Percentiles rank a stretch among this genome's conserved stretches.
These are phyloP conservation scores for Apodospora peruviana DNA, from an alignment of 495 filamentous ascomycete species.

Conservation along the genomic window DNA sequence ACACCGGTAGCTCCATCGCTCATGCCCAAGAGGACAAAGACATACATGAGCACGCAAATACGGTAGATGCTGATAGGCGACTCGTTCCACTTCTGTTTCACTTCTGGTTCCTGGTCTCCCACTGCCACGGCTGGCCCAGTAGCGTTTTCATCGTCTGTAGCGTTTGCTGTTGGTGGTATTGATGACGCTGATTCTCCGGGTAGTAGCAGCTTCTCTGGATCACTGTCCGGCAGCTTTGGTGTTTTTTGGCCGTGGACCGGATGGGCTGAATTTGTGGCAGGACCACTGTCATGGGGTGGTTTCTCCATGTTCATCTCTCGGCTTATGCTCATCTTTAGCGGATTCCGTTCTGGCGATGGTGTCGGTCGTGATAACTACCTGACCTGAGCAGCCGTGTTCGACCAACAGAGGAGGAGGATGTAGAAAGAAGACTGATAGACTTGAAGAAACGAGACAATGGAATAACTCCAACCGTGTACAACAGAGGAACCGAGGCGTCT, in stretches of 20 bases:
- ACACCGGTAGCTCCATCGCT: slow-evolving; percentile 81
- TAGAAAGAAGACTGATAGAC: too few relatives aligned
- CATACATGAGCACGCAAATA: slow-evolving; percentile 60
- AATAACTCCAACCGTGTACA: too few relatives aligned
- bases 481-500: too few relatives aligned
- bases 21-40: slow-evolving; percentile 72
- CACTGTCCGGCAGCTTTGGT: background rate
- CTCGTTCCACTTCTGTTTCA: slow-evolving; percentile 60
- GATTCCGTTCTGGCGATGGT: too few relatives aligned
- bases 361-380: too few relatives aligned
- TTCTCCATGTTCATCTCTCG: too few relatives aligned
- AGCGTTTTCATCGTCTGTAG: background rate
- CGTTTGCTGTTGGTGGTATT: background rate
- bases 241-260: background rate
- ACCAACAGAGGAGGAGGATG: too few relatives aligned
- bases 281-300: too few relatives aligned
- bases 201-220: background rate
- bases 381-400: too few relatives aligned
- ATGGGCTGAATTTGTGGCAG: background rate
- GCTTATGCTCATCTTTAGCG: too few relatives aligned
- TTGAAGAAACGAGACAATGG: too few relatives aligned
- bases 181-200: background rate
- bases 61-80: slow-evolving; percentile 61
- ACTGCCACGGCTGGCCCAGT: background rate
- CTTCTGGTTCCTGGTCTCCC: background rate